phyloP scores from a whole-genome alignment of 495 filamentous ascomycete genomes.

The Hypoxylon trugodes region DNA sequence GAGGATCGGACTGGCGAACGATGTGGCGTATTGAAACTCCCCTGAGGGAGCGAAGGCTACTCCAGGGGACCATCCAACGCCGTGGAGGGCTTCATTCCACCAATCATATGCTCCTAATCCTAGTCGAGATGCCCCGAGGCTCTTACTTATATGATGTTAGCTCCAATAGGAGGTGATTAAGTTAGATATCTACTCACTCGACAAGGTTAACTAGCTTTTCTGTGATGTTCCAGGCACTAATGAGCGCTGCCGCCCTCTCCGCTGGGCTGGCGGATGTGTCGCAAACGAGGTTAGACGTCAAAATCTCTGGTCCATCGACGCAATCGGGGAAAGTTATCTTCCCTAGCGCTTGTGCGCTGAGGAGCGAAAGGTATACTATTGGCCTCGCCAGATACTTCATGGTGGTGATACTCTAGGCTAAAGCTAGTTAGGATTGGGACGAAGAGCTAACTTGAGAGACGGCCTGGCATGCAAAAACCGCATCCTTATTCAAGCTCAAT shows the following conservation, averaged over 20 bases:
- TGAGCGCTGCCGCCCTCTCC: slow-evolving; percentile 54
- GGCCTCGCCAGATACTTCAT: slow-evolving; percentile 20
- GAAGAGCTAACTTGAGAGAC: not conserved
- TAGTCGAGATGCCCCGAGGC: slow-evolving; percentile 48
- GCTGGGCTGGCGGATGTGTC: slow-evolving; percentile 53
- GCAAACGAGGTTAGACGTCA: slow-evolving; percentile 56
- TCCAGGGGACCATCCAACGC: slow-evolving; percentile 48
- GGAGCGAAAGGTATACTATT: slow-evolving; percentile 16
- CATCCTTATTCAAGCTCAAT: slow-evolving; percentile 3
- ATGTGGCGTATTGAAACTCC: slow-evolving; percentile 56
- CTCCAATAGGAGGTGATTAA: not conserved
- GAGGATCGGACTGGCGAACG: slow-evolving; percentile 57
- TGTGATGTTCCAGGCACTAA: slow-evolving; percentile 51
- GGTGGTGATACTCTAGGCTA: not conserved
- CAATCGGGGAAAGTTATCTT: slow-evolving; percentile 47
- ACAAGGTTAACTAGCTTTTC: slow-evolving; percentile 55
- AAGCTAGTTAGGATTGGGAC: not conserved
- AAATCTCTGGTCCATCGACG: slow-evolving; percentile 38
- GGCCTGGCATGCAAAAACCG: not conserved
- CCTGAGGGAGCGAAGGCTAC: slow-evolving; percentile 45
- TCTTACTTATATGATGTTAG: slow-evolving; percentile 40
- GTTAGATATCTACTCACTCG: slow-evolving; percentile 35
- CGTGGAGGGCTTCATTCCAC: slow-evolving; percentile 63
- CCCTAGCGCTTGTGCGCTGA: slow-evolving; percentile 23
- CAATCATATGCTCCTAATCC: slow-evolving; percentile 57